Conservation (phyloP, 257 asterid genomes). For the Solanum virginianum region DNA sequence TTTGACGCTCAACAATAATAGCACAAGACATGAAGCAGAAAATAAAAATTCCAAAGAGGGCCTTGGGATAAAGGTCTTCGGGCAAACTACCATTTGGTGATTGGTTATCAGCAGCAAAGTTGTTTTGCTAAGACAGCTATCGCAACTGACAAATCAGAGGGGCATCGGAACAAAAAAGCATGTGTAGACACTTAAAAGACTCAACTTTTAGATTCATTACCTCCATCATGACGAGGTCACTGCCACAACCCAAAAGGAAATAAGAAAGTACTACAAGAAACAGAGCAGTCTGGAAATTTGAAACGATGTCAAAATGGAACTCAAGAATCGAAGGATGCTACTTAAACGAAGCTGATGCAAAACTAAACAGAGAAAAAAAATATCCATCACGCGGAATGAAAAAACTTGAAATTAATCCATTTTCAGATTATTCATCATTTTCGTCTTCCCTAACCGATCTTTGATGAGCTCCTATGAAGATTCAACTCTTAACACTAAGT, state of each 20-base stretch:
- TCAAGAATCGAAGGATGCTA: neutral
- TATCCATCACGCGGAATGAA: neutral
- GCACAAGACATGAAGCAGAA: neutral
- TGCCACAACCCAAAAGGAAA: neutral
- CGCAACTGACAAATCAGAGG: neutral
- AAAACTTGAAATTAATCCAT: neutral
- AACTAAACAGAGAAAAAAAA: neutral
- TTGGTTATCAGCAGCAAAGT: neutral
- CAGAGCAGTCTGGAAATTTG: neutral
- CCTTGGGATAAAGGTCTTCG: neutral
- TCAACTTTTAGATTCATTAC: neutral
- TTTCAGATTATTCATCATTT: neutral
- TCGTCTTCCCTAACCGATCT: neutral
- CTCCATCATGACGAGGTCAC: neutral
- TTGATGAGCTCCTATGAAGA: neutral
- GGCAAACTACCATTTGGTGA: neutral
- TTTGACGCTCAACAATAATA: neutral
- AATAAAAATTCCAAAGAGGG: neutral
- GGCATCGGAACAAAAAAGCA: neutral
- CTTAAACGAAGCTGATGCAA: neutral
- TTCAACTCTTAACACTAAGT: neutral
- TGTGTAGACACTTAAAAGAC: neutral
- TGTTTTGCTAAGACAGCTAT: neutral
- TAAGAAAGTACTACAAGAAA: neutral
- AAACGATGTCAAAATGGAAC: neutral